Evolutionary conservation across 305 asterid species (phyloP).

Genomic region (Stenogyne calaminthoides): DNA sequence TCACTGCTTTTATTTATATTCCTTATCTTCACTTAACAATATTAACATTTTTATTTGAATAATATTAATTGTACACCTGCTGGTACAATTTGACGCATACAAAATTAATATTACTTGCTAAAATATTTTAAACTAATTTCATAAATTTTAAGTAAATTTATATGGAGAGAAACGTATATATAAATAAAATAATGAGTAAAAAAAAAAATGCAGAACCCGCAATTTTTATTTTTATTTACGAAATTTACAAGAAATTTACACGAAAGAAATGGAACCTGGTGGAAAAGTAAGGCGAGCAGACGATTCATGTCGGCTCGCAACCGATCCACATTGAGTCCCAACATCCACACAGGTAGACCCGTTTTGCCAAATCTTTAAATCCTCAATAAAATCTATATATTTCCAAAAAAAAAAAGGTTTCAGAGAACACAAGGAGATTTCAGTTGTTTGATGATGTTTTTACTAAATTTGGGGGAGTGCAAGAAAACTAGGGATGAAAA

Average conservation of each 20-base stretch:
- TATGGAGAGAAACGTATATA: no score
- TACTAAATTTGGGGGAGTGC: neutral
- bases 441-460: neutral
- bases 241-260: neutral
- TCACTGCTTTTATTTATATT: no score
- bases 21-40: no score
- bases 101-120: no score
- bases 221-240: no score
- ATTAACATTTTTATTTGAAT: no score
- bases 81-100: no score
- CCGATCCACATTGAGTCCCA: constrained; percentile 69
- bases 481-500: neutral
- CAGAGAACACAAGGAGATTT: neutral
- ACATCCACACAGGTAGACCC: constrained; percentile 98
- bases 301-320: constrained; percentile 83
- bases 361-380: constrained; percentile 54
- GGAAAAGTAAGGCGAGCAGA: constrained; percentile 82
- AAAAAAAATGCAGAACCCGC: no score
- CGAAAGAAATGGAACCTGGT: constrained; percentile 49
- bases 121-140: no score
- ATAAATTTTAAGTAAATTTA: no score
- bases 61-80: no score
- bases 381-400: neutral
- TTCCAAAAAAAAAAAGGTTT: neutral
- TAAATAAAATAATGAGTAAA: no score